Evolutionary conservation across 176 grass and related monocot species (phyloP).

Genomic region (Otatea glauca): DNA sequence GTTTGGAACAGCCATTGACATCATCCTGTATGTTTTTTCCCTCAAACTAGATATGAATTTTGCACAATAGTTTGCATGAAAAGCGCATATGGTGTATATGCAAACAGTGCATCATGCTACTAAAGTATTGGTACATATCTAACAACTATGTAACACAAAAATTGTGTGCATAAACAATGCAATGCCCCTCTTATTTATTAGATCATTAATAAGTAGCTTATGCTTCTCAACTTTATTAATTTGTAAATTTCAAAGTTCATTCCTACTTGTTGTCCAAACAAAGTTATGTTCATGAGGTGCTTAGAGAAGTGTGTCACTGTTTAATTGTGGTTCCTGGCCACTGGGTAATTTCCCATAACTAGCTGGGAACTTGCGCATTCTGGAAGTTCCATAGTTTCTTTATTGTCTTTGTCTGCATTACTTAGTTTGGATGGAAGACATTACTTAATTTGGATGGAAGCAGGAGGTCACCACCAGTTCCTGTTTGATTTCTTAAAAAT

Average conservation of each 20-base stretch:
- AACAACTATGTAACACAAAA: background rate
- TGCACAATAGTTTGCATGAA: background rate
- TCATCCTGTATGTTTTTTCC: background rate
- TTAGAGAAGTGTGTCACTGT: background rate
- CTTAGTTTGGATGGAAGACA: background rate
- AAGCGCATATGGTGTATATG: background rate
- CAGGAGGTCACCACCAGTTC: background rate
- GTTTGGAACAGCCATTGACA: slow-evolving; percentile 9
- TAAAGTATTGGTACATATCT: background rate
- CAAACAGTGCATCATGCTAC: background rate
- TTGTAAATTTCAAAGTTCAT: background rate
- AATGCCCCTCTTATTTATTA: background rate
- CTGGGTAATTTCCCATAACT: background rate
- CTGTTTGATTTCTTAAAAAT: background rate
- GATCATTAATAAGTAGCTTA: background rate
- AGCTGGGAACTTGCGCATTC: background rate
- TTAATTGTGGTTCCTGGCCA: background rate
- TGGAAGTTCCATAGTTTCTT: background rate
- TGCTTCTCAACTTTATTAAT: background rate
- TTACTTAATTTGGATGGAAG: background rate
- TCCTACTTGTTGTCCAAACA: background rate
- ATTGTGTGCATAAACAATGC: background rate
- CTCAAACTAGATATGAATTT: background rate
- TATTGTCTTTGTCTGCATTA: background rate
- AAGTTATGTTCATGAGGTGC: background rate